These are phyloP conservation scores for Penicillium brasilianum DNA, from an alignment of 2,329 filamentous ascomycete species.

Conservation along the genomic window DNA sequence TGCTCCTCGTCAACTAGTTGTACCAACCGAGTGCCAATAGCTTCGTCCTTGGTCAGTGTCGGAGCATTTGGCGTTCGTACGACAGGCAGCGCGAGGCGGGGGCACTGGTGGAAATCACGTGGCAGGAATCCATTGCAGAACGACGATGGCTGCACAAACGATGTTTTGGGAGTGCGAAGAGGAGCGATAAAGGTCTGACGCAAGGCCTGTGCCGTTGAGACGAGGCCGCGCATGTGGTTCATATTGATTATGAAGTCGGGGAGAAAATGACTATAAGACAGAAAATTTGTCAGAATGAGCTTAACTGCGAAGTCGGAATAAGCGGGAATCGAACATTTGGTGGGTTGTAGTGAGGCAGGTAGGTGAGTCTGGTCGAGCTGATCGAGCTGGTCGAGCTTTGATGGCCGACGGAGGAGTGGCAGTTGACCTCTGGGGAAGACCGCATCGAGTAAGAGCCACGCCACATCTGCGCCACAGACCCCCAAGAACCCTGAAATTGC, in stretches of 20 bases:
- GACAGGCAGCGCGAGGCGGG: conserved; percentile 16
- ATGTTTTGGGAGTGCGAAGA: conserved; percentile 19
- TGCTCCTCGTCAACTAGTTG: conserved; percentile 44
- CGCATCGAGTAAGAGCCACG: conserved; percentile 26
- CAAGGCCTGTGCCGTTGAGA: conserved; percentile 40
- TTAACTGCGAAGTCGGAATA: background rate
- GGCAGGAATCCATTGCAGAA: conserved; percentile 20
- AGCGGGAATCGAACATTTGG: background rate
- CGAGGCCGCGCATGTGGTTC: conserved; percentile 41
- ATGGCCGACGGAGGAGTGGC: background rate
- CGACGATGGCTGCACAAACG: conserved; percentile 18
- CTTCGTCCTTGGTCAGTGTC: conserved; percentile 39
- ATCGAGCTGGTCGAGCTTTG: background rate
- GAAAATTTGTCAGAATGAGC: background rate
- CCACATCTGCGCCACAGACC: conserved; percentile 34
- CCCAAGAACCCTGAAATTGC: conserved; percentile 23
- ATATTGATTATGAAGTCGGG: conserved; percentile 21
- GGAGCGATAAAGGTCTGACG: conserved; percentile 38
- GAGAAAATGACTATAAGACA: background rate
- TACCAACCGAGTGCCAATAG: conserved; percentile 38
- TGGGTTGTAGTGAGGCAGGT: background rate
- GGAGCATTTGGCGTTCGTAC: conserved; percentile 16
- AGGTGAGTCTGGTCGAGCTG: background rate
- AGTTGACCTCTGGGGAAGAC: conserved; percentile 14
- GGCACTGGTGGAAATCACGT: conserved; percentile 26